Conservation (phyloP, 1,284 basidiomycete species). For the Anthracocystis walkeri region DNA sequence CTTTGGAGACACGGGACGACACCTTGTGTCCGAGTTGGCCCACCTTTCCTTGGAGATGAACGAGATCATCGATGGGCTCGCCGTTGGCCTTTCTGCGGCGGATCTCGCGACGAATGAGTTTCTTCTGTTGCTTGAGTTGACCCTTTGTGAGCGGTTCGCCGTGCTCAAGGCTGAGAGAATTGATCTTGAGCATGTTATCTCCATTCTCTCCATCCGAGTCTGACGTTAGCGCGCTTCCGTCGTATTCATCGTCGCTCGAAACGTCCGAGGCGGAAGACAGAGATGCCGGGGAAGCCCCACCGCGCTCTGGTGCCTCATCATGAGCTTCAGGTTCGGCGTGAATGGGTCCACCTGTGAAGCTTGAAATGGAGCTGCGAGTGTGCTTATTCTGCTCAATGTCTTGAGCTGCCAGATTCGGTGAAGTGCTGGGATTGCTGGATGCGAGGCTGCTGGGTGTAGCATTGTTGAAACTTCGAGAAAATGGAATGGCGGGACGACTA, state of each 20-base stretch:
- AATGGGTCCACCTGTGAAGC: slow-evolving; percentile 30
- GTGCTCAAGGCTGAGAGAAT: slow-evolving; percentile 51
- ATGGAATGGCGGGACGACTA: slow-evolving; percentile 8
- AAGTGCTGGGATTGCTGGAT: slow-evolving; percentile 16
- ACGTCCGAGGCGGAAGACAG: slow-evolving; percentile 24
- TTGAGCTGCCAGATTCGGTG: slow-evolving; percentile 2
- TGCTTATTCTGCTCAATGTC: slow-evolving; percentile 12
- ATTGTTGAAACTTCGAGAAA: slow-evolving; percentile 30
- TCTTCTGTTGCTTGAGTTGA: slow-evolving; percentile 46
- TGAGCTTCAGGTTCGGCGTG: slow-evolving; percentile 40
- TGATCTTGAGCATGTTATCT: slow-evolving; percentile 25
- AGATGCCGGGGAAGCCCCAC: slow-evolving; percentile 2
- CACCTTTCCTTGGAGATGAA: slow-evolving; percentile 27
- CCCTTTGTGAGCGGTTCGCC: slow-evolving; percentile 54
- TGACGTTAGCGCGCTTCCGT: slow-evolving; percentile 21
- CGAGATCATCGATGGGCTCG: slow-evolving; percentile 40
- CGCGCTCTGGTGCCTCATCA: slow-evolving; percentile 8
- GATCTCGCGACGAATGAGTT: slow-evolving; percentile 51
- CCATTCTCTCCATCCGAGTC: slow-evolving; percentile 29
- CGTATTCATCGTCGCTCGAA: slow-evolving; percentile 40
- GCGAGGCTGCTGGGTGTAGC: slow-evolving; percentile 28
- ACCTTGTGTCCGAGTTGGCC: slow-evolving; percentile 43
- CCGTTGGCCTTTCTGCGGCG: slow-evolving; percentile 47
- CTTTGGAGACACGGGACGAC: slow-evolving; percentile 47
- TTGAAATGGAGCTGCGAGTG: slow-evolving; percentile 7